A percentile compares a stretch with the other conserved stretches of the same genome.
Evolutionary conservation across 2,329 filamentous ascomycete genomes (phyloP).

Genomic region (Monosporascus ibericus): DNA sequence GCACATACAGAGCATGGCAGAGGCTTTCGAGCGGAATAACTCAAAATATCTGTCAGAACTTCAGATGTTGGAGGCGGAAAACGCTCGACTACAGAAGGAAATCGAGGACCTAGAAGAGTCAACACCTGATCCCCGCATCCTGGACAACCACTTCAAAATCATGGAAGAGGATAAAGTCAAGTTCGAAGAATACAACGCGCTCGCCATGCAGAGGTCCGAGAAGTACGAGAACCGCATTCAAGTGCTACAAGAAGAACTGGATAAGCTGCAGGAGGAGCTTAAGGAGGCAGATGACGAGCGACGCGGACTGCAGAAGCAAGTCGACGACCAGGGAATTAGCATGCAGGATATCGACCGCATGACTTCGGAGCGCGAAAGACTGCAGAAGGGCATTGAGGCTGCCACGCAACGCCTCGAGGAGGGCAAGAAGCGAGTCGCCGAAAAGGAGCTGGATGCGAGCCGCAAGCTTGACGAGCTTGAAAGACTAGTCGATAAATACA

Average conservation of each 20-base stretch:
- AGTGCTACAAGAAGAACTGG: conserved; percentile 79
- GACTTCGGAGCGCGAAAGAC: conserved; percentile 87
- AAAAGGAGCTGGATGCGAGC: conserved; percentile 84
- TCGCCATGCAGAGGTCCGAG: conserved; percentile 76
- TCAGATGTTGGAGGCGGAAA: conserved; percentile 79
- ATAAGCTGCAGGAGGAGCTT: conserved; percentile 69
- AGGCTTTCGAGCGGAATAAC: conserved; percentile 79
- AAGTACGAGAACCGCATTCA: conserved; percentile 80
- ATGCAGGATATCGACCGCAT: conserved; percentile 99
- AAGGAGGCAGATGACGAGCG: conserved; percentile 79
- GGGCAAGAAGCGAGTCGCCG: conserved; percentile 71
- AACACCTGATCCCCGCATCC: conserved; percentile 72
- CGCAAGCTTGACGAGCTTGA: conserved; percentile 89
- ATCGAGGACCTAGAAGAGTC: conserved; percentile 86
- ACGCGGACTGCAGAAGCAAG: conserved; percentile 69
- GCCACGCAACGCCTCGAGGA: conserved; percentile 75
- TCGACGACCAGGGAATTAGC: conserved; percentile 90
- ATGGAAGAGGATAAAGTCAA: conserved; percentile 92
- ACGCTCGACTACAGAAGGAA: conserved; percentile 72
- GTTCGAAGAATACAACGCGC: conserved; percentile 89
- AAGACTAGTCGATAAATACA: conserved; percentile 82
- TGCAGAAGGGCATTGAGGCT: conserved; percentile 82
- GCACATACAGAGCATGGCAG: conserved; percentile 82
- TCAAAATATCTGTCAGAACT: conserved; percentile 80
- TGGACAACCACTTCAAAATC: conserved; percentile 87